Base-by-base conservation (phyloP, 2,329 filamentous ascomycete species). In the Ustilaginoidea virens region DNA sequence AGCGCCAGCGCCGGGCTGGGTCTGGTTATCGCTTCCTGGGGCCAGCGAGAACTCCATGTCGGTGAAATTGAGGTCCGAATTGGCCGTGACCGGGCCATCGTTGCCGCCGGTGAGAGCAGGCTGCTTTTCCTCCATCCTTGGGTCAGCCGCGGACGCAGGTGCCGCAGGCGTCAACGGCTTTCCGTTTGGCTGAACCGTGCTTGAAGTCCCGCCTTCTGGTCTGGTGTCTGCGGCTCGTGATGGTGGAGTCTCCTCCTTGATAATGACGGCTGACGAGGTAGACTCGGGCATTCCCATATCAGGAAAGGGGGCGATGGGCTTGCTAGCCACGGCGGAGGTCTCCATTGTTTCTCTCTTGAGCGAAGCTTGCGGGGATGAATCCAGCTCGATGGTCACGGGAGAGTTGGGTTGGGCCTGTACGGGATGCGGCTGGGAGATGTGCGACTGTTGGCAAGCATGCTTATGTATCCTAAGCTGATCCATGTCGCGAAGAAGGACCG, bases 21-120 rank as follows among this genome's bases (percentile, higher is more conserved):
- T 37, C 13, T 51, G 38, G 16, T 36, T 26, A 32, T 46, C 46
- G 27, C 47, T 51, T 7, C 55, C 36, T 1, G 64, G 60, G 2
- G 61, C 66, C 4, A 69, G 49, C 0, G 62, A 59, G 37, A 71
- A 71, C 20, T 64, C 57, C 63, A 69, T 69, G 36, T 69, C 55
- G 10, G 66, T 69, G 38, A 69, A 71, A 35, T 60, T 60, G 6
- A 61, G 51, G 29, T 60, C 56, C n/a, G 55, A 44, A 26, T 50
- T 45, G 12, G 40, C 27, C 27, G 41, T 30, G 13, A 29, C 34
- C 4, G 40, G 7, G 8, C 23, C 28, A 7, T 38, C 38, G 15
- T 34, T 33, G 6, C 35, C 37, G 3, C 33, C 34, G 1, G 40
- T 28, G 4, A 39, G 30, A 12, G 39, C 40, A 30, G 39, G 36